Evolutionary conservation across 2,329 filamentous ascomycete species (phyloP), one percentile per base, ranked within the genome.

Genomic region (Claviceps spartinae): DNA sequence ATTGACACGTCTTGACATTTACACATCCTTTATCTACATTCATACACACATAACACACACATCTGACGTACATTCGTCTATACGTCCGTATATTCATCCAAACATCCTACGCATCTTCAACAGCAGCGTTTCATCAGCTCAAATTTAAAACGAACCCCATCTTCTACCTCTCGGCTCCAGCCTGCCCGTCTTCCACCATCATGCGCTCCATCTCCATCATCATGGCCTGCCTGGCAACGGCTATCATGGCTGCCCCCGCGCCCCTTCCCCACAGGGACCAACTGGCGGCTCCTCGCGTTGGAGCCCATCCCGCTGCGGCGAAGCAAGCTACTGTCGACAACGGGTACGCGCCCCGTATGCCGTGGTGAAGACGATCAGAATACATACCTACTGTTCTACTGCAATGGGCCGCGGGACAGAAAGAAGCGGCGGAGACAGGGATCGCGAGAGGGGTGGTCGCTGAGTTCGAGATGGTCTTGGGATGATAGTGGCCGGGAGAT

Each of bases 261-360:
- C 50, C 50, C 45, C 26, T 50, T 6, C 50, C 50, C 50, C 26
- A 47, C 26, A 41, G 51, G n/a, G 51, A 53, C 18, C 51, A 53
- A 22, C 24, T 49, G 7, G 37, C 47, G 5, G 47, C 51, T 40
- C 47, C 51, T 2, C 51, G 51, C 24, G 22, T 49, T 20, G 20
- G 26, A 47, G 30, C 13, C 13, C 51, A 47, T 47, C n/a, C 34
- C 14, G 41, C 24, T 11, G 40, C 16, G 3, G 47, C 47, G 8
- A 11, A 38, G 47, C 26, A 16, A 22, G 47, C 51, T 16, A 26
- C 37, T 13, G 42, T 22, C 16, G 51, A 52, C 47, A 52, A 52
- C 20, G 42, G 42, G 47, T 20, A 24, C 46, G 51, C 34, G 5
- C 51, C 51, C 13, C 20, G 16, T 22, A 40, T n/a, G 40, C 47